Evolutionary conservation across 257 asterid genomes (phyloP), one percentile per base, ranked within the genome.

Genomic region (Solanum chiquidenum): DNA sequence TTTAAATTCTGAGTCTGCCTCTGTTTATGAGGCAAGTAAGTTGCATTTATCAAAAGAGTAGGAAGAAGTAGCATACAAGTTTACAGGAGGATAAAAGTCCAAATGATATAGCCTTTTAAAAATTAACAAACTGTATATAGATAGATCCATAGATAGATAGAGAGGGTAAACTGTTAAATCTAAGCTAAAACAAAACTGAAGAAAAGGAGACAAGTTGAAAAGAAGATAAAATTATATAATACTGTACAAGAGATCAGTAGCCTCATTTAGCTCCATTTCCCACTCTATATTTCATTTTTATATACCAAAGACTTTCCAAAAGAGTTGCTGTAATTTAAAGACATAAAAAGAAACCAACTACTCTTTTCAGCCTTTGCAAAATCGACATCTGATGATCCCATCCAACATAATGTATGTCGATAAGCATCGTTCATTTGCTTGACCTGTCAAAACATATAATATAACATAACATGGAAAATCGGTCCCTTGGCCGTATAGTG

Each of bases 241-340:
- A 49, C 69, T 80, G 85, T 80, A 80, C 85, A 80, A 49, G 85
- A 46, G 85, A 80, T 29, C 37, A 69, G 42, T 46, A 16, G 10
- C 68, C 85, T 49, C 85, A 49, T 46, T 46, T 80, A 46, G 85
- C 85, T 80, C 85, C 85, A 29, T 29, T 80, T 80, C 85, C 85
- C 85, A 80, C 44, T 29, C 85, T 49, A 29, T 46, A 37, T 49
- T 29, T 80, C 85, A 46, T 80, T 80, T 76, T 76, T 29, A 49
- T 80, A 69, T 80, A 27, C 85, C 85, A 80, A n/a, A 40, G 84
- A 77, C 37, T 77, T 77, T 25, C 84, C 84, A 79, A 80, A 29
- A 80, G 85, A 80, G 85, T 46, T 80, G 85, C 68, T 46, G 85
- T 80, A 80, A 46, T 46, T 80, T 80, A 68, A 46, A 80, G 85